These are phyloP conservation scores for Ustanciosporium gigantosporum DNA, from an alignment of 1,284 basidiomycete genomes.

Conservation along the genomic window DNA sequence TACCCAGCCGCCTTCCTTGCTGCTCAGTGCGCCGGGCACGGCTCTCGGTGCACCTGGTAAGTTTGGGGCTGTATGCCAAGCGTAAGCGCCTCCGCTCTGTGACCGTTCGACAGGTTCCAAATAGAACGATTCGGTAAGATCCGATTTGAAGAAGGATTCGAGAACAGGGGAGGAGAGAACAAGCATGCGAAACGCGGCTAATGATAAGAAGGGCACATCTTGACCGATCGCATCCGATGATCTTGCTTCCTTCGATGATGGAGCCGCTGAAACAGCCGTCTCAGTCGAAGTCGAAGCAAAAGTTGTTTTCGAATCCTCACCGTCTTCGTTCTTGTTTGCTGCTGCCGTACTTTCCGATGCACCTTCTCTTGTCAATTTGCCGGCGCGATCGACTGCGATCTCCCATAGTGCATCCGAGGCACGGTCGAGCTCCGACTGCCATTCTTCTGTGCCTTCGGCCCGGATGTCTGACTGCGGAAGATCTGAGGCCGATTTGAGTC, in stretches of 20 bases:
- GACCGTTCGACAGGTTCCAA: slow-evolving; percentile 53
- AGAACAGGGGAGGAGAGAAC: slow-evolving; percentile 55
- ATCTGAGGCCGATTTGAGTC: slow-evolving; percentile 15
- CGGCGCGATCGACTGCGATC: slow-evolving; percentile 51
- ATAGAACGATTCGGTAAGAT: slow-evolving; percentile 52
- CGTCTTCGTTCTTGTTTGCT: slow-evolving; percentile 11
- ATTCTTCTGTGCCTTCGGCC: slow-evolving; percentile 19
- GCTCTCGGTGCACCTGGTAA: slow-evolving; percentile 35
- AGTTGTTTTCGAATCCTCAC: slow-evolving; percentile 10
- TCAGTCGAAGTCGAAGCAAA: slow-evolving; percentile 1
- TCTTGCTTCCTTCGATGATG: slow-evolving; percentile 1
- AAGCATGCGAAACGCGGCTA: slow-evolving; percentile 55
- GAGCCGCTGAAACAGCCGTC: background rate
- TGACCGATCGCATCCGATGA: slow-evolving; percentile 28
- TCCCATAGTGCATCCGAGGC: slow-evolving; percentile 55
- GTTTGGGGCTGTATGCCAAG: slow-evolving; percentile 56
- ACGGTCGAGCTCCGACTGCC: slow-evolving; percentile 50
- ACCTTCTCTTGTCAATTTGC: slow-evolving; percentile 22
- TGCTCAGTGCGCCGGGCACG: slow-evolving; percentile 33
- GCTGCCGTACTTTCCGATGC: slow-evolving; percentile 5
- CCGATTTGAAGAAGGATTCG: slow-evolving; percentile 56
- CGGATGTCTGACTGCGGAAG: slow-evolving; percentile 21
- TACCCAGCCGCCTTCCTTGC: slow-evolving; percentile 38
- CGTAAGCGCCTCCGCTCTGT: slow-evolving; percentile 51
- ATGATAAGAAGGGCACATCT: slow-evolving; percentile 55